Percentiles rank a stretch among this genome's conserved stretches.
phyloP scores from a whole-genome alignment of 2,329 filamentous ascomycete genomes.

The Diaporthe citrichinensis region DNA sequence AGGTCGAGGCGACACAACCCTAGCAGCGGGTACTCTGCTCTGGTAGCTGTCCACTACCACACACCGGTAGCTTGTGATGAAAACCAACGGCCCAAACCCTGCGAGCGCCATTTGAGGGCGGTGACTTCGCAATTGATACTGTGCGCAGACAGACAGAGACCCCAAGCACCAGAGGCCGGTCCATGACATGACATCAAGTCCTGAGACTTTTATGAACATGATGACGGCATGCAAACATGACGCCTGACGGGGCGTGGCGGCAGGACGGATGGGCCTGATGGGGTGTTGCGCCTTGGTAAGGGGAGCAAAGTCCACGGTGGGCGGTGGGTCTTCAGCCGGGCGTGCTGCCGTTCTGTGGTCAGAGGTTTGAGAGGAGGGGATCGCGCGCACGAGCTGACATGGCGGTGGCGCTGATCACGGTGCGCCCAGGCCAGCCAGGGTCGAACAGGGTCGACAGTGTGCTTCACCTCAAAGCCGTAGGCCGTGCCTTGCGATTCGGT shows the following conservation, averaged over 20 bases:
- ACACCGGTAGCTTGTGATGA: constrained; percentile 18
- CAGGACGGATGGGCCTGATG: constrained; percentile 25
- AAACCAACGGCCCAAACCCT: not conserved
- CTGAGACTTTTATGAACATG: not conserved
- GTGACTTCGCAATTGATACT: not conserved
- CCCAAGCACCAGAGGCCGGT: not conserved
- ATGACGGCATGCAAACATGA: constrained; percentile 34
- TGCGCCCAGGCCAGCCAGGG: not conserved
- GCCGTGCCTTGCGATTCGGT: constrained; percentile 11
- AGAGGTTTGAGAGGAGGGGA: constrained; percentile 22
- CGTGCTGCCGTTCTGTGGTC: constrained; percentile 19
- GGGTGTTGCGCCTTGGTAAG: constrained; percentile 12
- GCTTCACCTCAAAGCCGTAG: not conserved
- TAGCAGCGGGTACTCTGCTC: constrained; percentile 5
- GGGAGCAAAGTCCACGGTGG: constrained; percentile 13
- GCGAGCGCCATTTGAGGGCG: not conserved
- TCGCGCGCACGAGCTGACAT: constrained; percentile 30
- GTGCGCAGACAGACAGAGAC: constrained; percentile 1
- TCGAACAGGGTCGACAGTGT: not conserved
- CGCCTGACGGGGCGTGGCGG: constrained; percentile 21
- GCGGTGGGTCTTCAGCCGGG: not conserved
- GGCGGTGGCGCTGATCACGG: constrained; percentile 29
- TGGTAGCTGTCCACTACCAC: not conserved
- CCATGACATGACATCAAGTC: constrained; percentile 30
- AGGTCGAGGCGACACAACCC: constrained; percentile 13